Evolutionary conservation across 176 grass and related monocot genomes (phyloP), one percentile per base, ranked within the genome.

Genomic region (Hordeum marinum): DNA sequence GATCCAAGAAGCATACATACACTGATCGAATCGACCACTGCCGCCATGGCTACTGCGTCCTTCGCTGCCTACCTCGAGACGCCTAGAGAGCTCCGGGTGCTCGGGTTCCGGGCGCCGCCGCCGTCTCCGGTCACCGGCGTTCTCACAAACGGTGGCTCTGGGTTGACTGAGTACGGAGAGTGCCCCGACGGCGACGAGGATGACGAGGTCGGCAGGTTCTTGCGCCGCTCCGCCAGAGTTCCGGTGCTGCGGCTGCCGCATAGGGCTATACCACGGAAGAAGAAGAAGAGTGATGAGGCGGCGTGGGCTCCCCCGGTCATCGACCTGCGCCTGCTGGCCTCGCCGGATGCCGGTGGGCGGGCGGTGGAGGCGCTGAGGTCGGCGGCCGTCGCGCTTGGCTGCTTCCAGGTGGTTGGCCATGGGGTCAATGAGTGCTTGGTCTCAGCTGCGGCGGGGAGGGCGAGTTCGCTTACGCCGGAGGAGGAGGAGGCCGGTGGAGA

Each of bases 51-150:
- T 11, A 9, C 79, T 61, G 24, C 82, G 18, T 87, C 80, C 26
- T 79, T 85, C 36, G 70, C 36, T 29, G 76, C 64, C 59, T 83
- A 79, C 82, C 78, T 75, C 37, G 68, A 89, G 73, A 85, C 34
- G 40, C 79, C 81, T 15, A 80, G 83, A 46, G 77, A 86, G 23
- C 70, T 84, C 24, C 83, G 83, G 26, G 85, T 68, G 8, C 87
- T 82, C 39, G 91, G 91, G 69, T 91, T 91, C 74, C 78, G 91
- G 14, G 94, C 94, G 17, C 94, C 89, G 14, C 94, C 94, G 46
- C 91, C 94, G 29, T 96, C 94, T 9, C 94, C 94, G 3, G 85
- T 96, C 35, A 87, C 90, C 20, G 87, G 85, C 9, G 87, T 84
- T 1, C 71, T 40, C 5, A 72, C 82, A 2, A 83, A 77, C 48